These are phyloP conservation scores for Euphorbia celastroides DNA, from an alignment of 441 rosid species.

Conservation along the genomic window DNA sequence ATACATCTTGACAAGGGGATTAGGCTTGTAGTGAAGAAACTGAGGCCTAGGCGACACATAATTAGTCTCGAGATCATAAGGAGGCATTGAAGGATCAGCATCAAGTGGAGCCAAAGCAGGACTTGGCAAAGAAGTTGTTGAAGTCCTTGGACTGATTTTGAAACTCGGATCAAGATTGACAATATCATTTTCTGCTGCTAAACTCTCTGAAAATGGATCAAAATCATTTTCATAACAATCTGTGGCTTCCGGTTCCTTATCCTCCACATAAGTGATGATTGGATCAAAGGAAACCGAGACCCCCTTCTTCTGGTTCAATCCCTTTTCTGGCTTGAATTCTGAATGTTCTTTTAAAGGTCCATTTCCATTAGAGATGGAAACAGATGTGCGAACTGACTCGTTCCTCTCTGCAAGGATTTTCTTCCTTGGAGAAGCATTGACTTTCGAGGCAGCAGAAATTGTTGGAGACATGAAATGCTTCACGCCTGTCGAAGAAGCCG, in stretches of 20 bases:
- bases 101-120: constrained; percentile 52
- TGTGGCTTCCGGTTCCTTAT: constrained; percentile 21
- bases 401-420: constrained; percentile 60
- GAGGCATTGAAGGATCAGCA: constrained; percentile 55
- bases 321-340: constrained; percentile 20
- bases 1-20: constrained; percentile 43
- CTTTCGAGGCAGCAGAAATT: constrained; percentile 73
- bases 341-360: constrained; percentile 21
- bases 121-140: constrained; percentile 23
- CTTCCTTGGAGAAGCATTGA: constrained; percentile 72
- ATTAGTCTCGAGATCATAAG: constrained; percentile 79
- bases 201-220: constrained; percentile 8
- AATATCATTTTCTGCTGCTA: constrained; percentile 22
- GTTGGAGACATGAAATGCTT: constrained; percentile 93
- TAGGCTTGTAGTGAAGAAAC: constrained; percentile 74
- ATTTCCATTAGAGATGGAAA: constrained; percentile 31
- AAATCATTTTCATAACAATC: constrained; percentile 16
- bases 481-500: constrained; percentile 33
- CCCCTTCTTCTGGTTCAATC: constrained; percentile 30
- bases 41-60: constrained; percentile 80
- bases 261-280: constrained; percentile 29
- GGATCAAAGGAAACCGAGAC: constrained; percentile 38
- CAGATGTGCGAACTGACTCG: constrained; percentile 38
- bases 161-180: constrained; percentile 43
- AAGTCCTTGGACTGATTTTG: constrained; percentile 32